A percentile compares a stretch with the other conserved stretches of the same genome.
phyloP scores from a whole-genome alignment of 2,329 filamentous ascomycete species.

The Fonsecaea pugnacius region DNA sequence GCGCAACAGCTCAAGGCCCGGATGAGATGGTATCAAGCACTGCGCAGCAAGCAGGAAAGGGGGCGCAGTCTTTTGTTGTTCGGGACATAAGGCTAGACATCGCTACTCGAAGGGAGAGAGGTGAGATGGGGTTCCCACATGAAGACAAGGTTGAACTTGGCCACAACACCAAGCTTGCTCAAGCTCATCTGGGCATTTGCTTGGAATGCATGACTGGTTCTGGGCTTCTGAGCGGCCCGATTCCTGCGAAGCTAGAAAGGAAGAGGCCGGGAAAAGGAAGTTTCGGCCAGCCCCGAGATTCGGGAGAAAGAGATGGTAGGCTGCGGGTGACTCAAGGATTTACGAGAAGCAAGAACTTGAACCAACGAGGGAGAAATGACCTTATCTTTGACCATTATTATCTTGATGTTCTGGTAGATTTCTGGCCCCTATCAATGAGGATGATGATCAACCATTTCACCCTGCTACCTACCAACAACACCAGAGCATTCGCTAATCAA shows the following conservation, averaged over 20 bases:
- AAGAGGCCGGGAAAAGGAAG: not conserved
- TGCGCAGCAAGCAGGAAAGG: too few relatives aligned
- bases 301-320: not conserved
- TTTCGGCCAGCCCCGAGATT: not conserved
- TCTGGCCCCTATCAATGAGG: constrained; percentile 3
- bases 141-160: not conserved
- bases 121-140: too few relatives aligned
- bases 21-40: too few relatives aligned
- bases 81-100: too few relatives aligned
- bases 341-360: not conserved
- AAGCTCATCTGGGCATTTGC: constrained; percentile 22
- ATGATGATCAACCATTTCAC: not conserved
- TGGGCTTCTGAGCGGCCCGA: not conserved
- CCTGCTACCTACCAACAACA: not conserved
- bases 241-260: not conserved
- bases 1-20: too few relatives aligned
- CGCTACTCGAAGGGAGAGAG: too few relatives aligned
- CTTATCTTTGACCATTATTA: not conserved
- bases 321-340: not conserved
- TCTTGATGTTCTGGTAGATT: not conserved
- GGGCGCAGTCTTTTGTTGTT: too few relatives aligned
- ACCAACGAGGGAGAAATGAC: not conserved
- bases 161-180: constrained; percentile 7
- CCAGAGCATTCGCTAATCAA: not conserved
- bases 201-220: not conserved